These are phyloP conservation scores for Laguncularia racemosa DNA, from an alignment of 345 rosid genomes.

Conservation along the genomic window DNA sequence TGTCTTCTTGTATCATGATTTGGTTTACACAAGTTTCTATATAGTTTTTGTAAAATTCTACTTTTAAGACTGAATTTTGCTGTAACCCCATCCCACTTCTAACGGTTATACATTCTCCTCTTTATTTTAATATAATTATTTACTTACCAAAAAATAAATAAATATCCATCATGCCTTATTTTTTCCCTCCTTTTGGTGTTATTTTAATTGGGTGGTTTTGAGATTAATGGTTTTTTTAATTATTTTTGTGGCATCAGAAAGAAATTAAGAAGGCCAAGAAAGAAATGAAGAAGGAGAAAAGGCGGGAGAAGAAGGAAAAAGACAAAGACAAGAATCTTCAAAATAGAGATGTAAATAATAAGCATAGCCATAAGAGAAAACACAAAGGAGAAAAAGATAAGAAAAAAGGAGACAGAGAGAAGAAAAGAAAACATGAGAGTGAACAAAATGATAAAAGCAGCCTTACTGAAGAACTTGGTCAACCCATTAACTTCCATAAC, in stretches of 20 bases:
- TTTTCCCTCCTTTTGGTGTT: conserved; percentile 1
- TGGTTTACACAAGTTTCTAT: too few species aligned
- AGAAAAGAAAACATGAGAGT: conserved; percentile 12
- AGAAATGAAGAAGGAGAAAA: conserved; percentile 20
- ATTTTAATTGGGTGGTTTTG: not conserved
- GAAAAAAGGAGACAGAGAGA: conserved; percentile 23
- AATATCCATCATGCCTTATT: too few species aligned
- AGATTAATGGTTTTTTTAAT: conserved; percentile 17
- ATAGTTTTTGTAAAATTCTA: too few species aligned
- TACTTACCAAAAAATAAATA: too few species aligned
- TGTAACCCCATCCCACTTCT: too few species aligned
- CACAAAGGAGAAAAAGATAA: conserved; percentile 21
- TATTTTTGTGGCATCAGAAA: conserved; percentile 27
- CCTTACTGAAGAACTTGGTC: conserved; percentile 25
- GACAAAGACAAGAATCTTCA: conserved; percentile 21
- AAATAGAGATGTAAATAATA: conserved; percentile 25
- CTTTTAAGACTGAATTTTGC: too few species aligned
- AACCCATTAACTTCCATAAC: conserved; percentile 29
- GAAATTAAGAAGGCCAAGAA: conserved; percentile 24
- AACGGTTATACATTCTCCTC: too few species aligned
- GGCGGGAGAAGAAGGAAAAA: conserved; percentile 22
- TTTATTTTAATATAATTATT: too few species aligned
- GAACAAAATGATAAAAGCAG: conserved; percentile 22
- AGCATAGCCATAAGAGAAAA: conserved; percentile 31
- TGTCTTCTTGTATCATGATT: too few species aligned